phyloP scores from a whole-genome alignment of 2,329 filamentous ascomycete species.

The Ophiostoma ips region DNA sequence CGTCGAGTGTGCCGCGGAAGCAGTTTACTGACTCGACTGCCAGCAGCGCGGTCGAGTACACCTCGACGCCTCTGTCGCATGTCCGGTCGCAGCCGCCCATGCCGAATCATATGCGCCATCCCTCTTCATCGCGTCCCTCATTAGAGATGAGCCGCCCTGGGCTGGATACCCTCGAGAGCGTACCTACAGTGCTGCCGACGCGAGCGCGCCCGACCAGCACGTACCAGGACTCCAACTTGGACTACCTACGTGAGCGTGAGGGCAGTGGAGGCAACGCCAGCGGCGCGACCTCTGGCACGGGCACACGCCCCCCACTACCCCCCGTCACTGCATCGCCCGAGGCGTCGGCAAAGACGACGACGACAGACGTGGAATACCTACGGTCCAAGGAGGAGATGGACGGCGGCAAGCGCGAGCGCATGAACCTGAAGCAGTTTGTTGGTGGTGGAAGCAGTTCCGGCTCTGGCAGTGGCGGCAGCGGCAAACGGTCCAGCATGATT shows the following conservation, averaged over 20 bases:
- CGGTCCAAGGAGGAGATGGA: constrained; percentile 34
- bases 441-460: not conserved
- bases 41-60: constrained; percentile 16
- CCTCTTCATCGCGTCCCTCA: constrained; percentile 49
- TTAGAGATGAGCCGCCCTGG: constrained; percentile 57
- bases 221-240: constrained; percentile 68
- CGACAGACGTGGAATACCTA: constrained; percentile 72
- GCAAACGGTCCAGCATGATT: constrained; percentile 60
- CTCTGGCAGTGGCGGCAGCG: constrained; percentile 19
- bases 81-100: constrained; percentile 16
- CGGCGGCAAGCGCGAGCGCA: constrained; percentile 34
- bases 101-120: constrained; percentile 23
- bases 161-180: constrained; percentile 45
- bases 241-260: constrained; percentile 70
- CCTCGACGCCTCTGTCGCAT: not conserved
- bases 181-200: constrained; percentile 17
- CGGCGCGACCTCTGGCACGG: constrained; percentile 16
- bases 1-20: constrained; percentile 24
- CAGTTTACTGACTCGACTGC: constrained; percentile 4
- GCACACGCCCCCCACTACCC: constrained; percentile 27
- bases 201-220: constrained; percentile 67
- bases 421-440: constrained; percentile 33
- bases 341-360: constrained; percentile 17
- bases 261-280: not conserved
- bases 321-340: constrained; percentile 23